Evolutionary conservation across 2,329 filamentous ascomycete genomes (phyloP).

Genomic region (Verticillium albo-atrum): DNA sequence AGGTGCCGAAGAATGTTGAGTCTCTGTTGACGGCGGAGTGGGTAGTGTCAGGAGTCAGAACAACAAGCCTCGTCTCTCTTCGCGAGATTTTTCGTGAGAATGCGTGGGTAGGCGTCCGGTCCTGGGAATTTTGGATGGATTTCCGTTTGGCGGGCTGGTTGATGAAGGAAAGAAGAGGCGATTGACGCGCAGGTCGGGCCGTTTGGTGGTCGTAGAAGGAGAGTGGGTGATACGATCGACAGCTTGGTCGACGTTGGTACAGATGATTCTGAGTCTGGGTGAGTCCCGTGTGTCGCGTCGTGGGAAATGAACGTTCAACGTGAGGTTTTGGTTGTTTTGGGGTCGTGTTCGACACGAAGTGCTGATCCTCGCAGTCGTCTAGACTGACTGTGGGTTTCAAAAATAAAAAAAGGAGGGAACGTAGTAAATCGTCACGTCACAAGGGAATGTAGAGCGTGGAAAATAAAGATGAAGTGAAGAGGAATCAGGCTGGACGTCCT

Average conservation of each 20-base stretch:
- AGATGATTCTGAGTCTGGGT: neutral
- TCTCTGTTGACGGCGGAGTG: constrained; percentile 1
- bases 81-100: neutral
- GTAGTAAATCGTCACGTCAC: constrained; percentile 7
- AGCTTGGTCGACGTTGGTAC: neutral
- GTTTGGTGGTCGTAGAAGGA: constrained; percentile 7
- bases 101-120: neutral
- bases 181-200: neutral
- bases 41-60: neutral
- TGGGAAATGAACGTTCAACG: constrained; percentile 11
- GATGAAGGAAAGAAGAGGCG: neutral
- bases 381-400: neutral
- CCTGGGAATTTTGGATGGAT: neutral
- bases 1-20: constrained; percentile 1
- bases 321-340: too few species aligned
- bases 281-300: constrained; percentile 2
- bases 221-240: constrained; percentile 4
- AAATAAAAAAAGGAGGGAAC: neutral
- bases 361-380: constrained; percentile 1
- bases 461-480: constrained; percentile 2
- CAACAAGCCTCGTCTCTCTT: neutral
- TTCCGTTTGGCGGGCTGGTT: neutral
- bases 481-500: neutral
- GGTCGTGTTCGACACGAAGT: neutral
- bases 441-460: constrained; percentile 4